These are phyloP conservation scores for Aplosporella prunicola DNA, from an alignment of 2,329 filamentous ascomycete species.

Conservation along the genomic window DNA sequence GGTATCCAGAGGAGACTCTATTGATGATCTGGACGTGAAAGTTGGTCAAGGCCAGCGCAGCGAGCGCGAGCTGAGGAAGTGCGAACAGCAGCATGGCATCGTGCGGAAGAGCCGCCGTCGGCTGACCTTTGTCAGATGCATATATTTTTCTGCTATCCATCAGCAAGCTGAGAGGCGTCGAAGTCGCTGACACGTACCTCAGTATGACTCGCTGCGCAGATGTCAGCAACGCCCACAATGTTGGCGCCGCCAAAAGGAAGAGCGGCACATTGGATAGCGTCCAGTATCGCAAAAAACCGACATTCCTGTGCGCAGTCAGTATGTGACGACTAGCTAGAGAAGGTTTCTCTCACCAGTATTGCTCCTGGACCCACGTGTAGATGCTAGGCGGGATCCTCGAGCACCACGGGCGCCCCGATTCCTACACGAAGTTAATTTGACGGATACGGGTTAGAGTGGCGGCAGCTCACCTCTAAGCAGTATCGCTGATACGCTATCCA, in stretches of 20 bases:
- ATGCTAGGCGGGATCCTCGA: conserved; percentile 65
- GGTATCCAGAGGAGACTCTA: conserved; percentile 77
- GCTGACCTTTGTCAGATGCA: no score
- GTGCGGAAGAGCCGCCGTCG: no score
- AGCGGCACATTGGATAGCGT: conserved; percentile 75
- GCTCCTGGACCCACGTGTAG: conserved; percentile 77
- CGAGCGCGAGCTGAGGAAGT: conserved; percentile 62
- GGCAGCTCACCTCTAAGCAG: conserved; percentile 18
- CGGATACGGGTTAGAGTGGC: neutral
- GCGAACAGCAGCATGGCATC: conserved; percentile 49
- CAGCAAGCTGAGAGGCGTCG: no score
- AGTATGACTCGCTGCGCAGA: conserved; percentile 4
- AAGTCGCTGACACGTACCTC: no score
- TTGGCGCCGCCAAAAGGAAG: conserved; percentile 73
- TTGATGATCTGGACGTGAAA: conserved; percentile 95
- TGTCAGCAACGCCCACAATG: conserved; percentile 55
- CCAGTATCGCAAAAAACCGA: conserved; percentile 87
- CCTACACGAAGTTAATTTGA: conserved; percentile 9
- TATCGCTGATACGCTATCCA: conserved; percentile 62
- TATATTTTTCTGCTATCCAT: no score
- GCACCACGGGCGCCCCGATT: conserved; percentile 60
- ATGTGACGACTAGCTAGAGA: neutral
- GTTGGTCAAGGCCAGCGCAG: conserved; percentile 60
- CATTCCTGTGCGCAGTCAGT: conserved; percentile 51
- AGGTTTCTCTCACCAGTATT: conserved; percentile 66